Conservation (phyloP, 352 stramenopile species). For the Pythium rhizo-oryzae region DNA sequence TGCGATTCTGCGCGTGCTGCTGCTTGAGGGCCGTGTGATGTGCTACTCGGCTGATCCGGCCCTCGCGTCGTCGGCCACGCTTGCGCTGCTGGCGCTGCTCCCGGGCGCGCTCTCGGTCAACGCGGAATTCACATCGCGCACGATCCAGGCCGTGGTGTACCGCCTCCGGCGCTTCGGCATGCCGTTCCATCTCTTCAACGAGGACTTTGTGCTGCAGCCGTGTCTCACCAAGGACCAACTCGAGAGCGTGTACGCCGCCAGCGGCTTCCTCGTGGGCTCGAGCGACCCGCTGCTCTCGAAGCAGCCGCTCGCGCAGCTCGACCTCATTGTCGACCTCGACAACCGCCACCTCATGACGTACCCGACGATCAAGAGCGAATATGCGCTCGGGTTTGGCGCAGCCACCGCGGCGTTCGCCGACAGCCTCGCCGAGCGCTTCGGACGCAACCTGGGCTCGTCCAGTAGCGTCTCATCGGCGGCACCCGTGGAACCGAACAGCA, state of each 20-base stretch:
- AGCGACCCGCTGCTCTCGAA: constrained; percentile 60
- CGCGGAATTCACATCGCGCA: constrained; percentile 37
- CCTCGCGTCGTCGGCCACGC: constrained; percentile 50
- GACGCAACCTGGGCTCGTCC: constrained; percentile 23
- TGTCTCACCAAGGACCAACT: constrained; percentile 47
- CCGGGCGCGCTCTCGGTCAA: constrained; percentile 46
- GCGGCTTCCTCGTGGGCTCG: constrained; percentile 58
- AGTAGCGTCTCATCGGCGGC: background rate
- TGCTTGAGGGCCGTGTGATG: constrained; percentile 77
- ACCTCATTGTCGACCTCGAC: constrained; percentile 72
- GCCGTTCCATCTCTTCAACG: constrained; percentile 41
- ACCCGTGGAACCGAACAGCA: constrained; percentile 16
- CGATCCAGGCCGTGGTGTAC: constrained; percentile 48
- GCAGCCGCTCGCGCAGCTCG: constrained; percentile 42
- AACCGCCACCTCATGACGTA: constrained; percentile 49
- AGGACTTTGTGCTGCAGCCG: constrained; percentile 51
- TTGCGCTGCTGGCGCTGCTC: constrained; percentile 58
- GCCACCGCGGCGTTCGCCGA: constrained; percentile 41
- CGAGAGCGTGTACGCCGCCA: constrained; percentile 30
- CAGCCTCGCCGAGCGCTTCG: constrained; percentile 36
- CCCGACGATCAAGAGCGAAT: constrained; percentile 50
- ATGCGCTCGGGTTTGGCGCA: constrained; percentile 53
- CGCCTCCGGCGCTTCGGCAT: constrained; percentile 45
- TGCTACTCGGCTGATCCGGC: constrained; percentile 71
- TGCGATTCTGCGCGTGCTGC: constrained; percentile 62